phyloP scores from a whole-genome alignment of 2,329 filamentous ascomycete species.

The Neofusicoccum laricinum region DNA sequence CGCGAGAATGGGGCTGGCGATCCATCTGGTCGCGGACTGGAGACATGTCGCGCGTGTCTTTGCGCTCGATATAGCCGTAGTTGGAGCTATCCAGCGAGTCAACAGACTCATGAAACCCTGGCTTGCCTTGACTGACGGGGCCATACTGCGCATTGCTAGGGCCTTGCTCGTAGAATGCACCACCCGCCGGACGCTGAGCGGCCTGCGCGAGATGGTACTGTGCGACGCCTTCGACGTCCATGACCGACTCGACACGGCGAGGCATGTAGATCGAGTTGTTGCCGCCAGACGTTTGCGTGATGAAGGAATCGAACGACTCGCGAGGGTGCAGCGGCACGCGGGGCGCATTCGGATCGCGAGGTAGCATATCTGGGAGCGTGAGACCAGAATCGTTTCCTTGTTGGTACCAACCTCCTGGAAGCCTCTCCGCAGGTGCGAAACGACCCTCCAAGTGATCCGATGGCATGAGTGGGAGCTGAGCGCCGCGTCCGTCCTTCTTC shows the following conservation, averaged over 20 bases:
- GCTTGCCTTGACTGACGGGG: slow-evolving; percentile 26
- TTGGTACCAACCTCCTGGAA: slow-evolving; percentile 66
- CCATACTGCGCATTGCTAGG: slow-evolving; percentile 26
- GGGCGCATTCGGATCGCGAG: slow-evolving; percentile 45
- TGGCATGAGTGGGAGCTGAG: slow-evolving; percentile 65
- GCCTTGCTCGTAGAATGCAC: slow-evolving; percentile 39
- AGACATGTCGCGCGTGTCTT: background rate
- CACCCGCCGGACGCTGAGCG: slow-evolving; percentile 43
- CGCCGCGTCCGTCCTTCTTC: slow-evolving; percentile 42
- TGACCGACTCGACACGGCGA: slow-evolving; percentile 68
- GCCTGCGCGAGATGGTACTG: slow-evolving; percentile 69
- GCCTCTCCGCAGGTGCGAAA: slow-evolving; percentile 69
- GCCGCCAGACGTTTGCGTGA: slow-evolving; percentile 55
- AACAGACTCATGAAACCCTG: slow-evolving; percentile 32
- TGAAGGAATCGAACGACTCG: slow-evolving; percentile 65
- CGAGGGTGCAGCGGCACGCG: slow-evolving; percentile 52
- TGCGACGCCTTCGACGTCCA: slow-evolving; percentile 72
- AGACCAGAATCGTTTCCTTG: slow-evolving; percentile 66
- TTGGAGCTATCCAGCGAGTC: slow-evolving; percentile 36
- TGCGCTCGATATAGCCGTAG: slow-evolving; percentile 21
- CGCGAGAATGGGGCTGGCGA: slow-evolving; percentile 25
- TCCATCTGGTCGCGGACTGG: slow-evolving; percentile 21
- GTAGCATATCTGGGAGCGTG: slow-evolving; percentile 51
- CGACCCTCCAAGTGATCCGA: slow-evolving; percentile 72
- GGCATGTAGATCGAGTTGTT: slow-evolving; percentile 60